Percentiles rank a stretch among this genome's conserved stretches.
phyloP scores from a whole-genome alignment of 1,139 yeast genomes.

The Zygotorulaspora mrakii region DNA sequence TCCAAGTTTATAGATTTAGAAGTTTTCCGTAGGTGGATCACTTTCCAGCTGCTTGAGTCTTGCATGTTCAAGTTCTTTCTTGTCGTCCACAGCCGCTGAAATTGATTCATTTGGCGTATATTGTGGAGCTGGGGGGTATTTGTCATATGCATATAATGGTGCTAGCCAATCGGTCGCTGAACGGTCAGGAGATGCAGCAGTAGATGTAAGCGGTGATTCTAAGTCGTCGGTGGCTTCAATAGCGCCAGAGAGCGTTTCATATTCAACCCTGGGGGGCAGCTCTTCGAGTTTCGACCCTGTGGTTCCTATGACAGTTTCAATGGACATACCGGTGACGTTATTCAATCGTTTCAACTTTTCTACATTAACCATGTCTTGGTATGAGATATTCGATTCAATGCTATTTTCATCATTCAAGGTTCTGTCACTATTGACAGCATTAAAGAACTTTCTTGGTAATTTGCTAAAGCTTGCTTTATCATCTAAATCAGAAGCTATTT shows the following conservation, averaged over 20 bases:
- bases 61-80: conserved; percentile 37
- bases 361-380: conserved; percentile 60
- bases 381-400: conserved; percentile 27
- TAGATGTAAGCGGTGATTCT: conserved; percentile 10
- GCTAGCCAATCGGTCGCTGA: conserved; percentile 22
- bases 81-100: conserved; percentile 29
- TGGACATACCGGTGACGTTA: conserved; percentile 72
- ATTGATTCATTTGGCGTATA: conserved; percentile 23
- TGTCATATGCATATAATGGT: conserved; percentile 12
- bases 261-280: conserved; percentile 6
- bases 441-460: conserved; percentile 19
- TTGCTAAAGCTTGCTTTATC: conserved; percentile 13
- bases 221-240: conserved; percentile 2
- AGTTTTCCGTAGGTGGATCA: conserved; percentile 35
- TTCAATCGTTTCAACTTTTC: conserved; percentile 69
- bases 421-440: conserved; percentile 15
- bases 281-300: conserved; percentile 39
- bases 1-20: neutral
- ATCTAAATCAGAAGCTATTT: conserved; percentile 10
- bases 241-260: conserved; percentile 6
- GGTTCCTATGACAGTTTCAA: conserved; percentile 79
- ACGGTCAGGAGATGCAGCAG: conserved; percentile 10
- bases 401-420: conserved; percentile 14
- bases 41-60: conserved; percentile 38
- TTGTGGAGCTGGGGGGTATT: conserved; percentile 27